Conservation (phyloP, 176 grass and related monocot genomes). For the Microstegium vimineum region DNA sequence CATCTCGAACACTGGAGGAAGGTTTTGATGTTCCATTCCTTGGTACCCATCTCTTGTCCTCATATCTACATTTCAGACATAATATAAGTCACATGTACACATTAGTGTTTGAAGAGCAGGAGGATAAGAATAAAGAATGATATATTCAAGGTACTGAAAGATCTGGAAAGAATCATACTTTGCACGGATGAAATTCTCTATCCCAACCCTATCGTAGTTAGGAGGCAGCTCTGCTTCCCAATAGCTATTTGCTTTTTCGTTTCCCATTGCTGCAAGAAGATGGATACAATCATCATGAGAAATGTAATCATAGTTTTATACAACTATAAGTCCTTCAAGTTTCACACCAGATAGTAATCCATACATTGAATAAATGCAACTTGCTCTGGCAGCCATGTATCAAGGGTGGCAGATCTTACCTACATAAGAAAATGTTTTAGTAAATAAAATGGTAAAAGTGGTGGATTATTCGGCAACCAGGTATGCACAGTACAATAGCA, state of each 20-base stretch:
- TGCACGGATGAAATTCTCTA: conserved; percentile 95
- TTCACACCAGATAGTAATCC: conserved; percentile 17
- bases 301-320: conserved; percentile 15
- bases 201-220: conserved; percentile 92
- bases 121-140: conserved; percentile 1
- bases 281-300: conserved; percentile 10
- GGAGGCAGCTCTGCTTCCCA: conserved; percentile 98
- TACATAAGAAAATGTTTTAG: conserved; percentile 23
- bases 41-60: conserved; percentile 95
- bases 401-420: conserved; percentile 94
- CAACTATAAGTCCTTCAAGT: not conserved
- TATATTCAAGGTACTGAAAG: conserved; percentile 28
- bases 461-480: not conserved
- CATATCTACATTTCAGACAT: conserved; percentile 62
- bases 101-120: not conserved
- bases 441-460: not conserved
- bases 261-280: conserved; percentile 86
- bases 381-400: conserved; percentile 99
- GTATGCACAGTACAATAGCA: too few species aligned
- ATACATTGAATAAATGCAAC: conserved; percentile 98
- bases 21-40: conserved; percentile 59
- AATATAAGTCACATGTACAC: not conserved
- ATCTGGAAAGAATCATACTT: conserved; percentile 55
- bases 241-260: conserved; percentile 87
- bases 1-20: conserved; percentile 44